Evolutionary conservation across 2,329 filamentous ascomycete species (phyloP), one percentile per base, ranked within the genome.

Genomic region (Penicillium sp.): DNA sequence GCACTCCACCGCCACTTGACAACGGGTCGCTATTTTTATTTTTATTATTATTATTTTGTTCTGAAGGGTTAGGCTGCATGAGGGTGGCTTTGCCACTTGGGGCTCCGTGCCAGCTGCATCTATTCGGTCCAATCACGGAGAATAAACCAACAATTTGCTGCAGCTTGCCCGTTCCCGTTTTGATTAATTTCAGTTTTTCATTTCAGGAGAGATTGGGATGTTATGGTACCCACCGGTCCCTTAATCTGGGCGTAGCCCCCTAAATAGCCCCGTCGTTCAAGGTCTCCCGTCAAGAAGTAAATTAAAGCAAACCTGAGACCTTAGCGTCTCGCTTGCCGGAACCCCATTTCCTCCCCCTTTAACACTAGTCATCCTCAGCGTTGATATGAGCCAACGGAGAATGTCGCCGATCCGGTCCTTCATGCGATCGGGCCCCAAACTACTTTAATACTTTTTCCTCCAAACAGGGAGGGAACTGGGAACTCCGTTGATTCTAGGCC

Each of bases 231-330:
- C 61, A 64, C 61, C 29, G 20, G 54, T 59, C 61, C 61, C 61
- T 63, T 60, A 63, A 62, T 60, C 57, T 62, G 49, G 33, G 43
- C 52, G 51, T 42, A 55, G 57, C 52, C 33, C 51, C 51, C 49
- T 43, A 42, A 37, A 20, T 23, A 43, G 53, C 53, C 58, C 56
- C 56, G 58, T 60, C 58, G 58, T 60, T 60, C 51, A 44, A 49
- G 29, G 26, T 26, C 22, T 27, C 14, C 33, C 33, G 9, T 29
- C 23, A 25, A 2, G 15, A 9, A 33, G 35, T 8, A 49, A 49
- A 40, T 40, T 40, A 41, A 18, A 41, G 37, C 27, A 20, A 37
- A 49, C 33, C 43, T 45, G 23, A 45, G 46, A 41, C 46, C 40
- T 31, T 46, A 45, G 40, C 27, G 23, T 23, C 12, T 37, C 47